Evolutionary conservation across 2,329 filamentous ascomycete genomes (phyloP), one percentile per base, ranked within the genome.

Genomic region (Paecilomyces fulvus): DNA sequence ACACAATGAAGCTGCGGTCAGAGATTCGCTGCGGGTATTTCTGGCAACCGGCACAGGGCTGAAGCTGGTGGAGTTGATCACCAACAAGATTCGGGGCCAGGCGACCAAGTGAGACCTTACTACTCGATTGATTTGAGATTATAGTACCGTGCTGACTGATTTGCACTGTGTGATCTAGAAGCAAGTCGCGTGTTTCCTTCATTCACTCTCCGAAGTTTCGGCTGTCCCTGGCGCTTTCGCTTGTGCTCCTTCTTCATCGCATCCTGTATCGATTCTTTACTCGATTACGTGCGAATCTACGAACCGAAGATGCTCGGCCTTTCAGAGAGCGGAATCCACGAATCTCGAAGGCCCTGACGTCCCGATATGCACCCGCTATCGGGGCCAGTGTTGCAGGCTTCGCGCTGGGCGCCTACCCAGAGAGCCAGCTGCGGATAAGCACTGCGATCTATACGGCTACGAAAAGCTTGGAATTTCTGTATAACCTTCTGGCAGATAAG

Each of bases 261-360:
- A 79, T 96, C 0, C 84, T 97, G 25, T 90, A 92, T 75, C 89
- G 92, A 58, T 96, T 97, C 79, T 89, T 97, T 65, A 83, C 83
- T 25, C 84, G 90, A 28, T 77, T 97, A 49, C 86, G 92, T 51
- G 79, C 82, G 1, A 90, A 90, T 61, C 79, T 99, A 3, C 83
- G 95, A 48, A 86, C 88, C 33, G 83, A 89, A n/a, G 83, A 89
- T 56, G 90, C 92, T 1, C 81, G 83, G 55, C 87, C 89, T 0
- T 96, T 97, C 73, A 83, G 91, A 12, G 78, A 81, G 56, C 87
- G 92, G 55, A 96, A 97, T 66, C 92, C 92, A 0, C 83, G 83
- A 17, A 83, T 91, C 11, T 82, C 89, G 0, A 79, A 79, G 20
- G 83, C 88, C 0, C 79, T 99, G 56, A 96, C 91, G 0, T 95